Evolutionary conservation across 106 monocot genomes (phyloP).

Genomic region (Posidonia australis): DNA sequence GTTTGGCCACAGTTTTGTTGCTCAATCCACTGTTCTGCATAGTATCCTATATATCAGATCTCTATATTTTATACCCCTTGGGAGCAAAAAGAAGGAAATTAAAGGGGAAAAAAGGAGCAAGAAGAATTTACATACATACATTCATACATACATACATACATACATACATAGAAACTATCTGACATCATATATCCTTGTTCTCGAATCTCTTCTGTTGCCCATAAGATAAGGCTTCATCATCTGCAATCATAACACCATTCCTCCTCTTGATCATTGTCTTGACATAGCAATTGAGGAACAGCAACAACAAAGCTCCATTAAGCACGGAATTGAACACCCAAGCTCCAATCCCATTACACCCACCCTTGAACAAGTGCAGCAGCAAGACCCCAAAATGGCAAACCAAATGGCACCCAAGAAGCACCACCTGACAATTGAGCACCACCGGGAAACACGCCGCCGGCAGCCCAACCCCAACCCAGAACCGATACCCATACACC

Average conservation of each 20-base stretch:
- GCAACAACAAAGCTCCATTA: constrained; percentile 43
- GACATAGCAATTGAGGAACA: constrained; percentile 31
- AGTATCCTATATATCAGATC: no score
- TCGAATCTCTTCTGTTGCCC: neutral
- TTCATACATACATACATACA: no score
- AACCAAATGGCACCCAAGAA: constrained; percentile 49
- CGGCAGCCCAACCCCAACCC: constrained; percentile 71
- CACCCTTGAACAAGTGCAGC: constrained; percentile 60
- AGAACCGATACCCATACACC: constrained; percentile 73
- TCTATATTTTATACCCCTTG: no score
- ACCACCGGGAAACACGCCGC: constrained; percentile 31
- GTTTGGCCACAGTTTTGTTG: no score
- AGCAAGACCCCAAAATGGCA: constrained; percentile 65
- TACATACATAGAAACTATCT: no score
- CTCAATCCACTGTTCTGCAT: no score
- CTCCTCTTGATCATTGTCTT: constrained; percentile 1
- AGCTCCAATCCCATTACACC: constrained; percentile 85
- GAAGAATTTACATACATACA: no score
- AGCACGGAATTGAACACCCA: constrained; percentile 86
- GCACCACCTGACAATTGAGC: constrained; percentile 44
- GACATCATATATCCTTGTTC: no score
- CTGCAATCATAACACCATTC: neutral
- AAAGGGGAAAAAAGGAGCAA: no score
- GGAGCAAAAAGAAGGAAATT: no score
- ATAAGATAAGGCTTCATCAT: no score